Percentiles rank a stretch among this genome's conserved stretches.
These are phyloP conservation scores for Echeveria elegans DNA, from an alignment of 164 flowering plant genomes.

Conservation along the genomic window DNA sequence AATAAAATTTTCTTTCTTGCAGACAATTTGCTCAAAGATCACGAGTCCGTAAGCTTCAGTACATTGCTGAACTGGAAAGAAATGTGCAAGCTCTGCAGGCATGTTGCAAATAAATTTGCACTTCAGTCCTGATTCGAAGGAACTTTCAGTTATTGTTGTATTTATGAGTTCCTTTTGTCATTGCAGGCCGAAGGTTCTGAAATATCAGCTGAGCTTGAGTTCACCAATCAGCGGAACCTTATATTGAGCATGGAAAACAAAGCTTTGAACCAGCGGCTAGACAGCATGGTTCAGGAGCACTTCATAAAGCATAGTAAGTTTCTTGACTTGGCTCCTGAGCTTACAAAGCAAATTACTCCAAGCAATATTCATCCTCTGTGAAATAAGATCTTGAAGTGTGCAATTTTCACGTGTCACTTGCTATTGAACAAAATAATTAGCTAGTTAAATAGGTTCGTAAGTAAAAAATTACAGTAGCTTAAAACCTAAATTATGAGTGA, in stretches of 20 bases:
- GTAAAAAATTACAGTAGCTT: no score
- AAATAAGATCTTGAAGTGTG: no score
- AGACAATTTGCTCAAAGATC: constrained; percentile 97
- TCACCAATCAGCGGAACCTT: constrained; percentile 69
- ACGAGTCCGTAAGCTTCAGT: constrained; percentile 92
- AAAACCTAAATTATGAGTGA: no score
- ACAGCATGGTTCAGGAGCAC: constrained; percentile 64
- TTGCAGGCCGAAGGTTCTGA: constrained; percentile 82
- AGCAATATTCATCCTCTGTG: no score
- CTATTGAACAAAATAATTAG: no score
- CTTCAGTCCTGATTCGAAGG: not conserved
- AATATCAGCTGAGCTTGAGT: constrained; percentile 81
- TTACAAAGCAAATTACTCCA: no score
- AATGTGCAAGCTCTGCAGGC: constrained; percentile 83
- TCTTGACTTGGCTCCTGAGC: constrained; percentile 2
- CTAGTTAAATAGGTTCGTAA: no score
- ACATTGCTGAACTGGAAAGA: constrained; percentile 91
- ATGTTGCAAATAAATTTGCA: constrained; percentile 14
- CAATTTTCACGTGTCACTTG: no score
- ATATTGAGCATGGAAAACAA: constrained; percentile 84
- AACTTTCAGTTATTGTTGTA: not conserved
- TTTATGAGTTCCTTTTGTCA: constrained; percentile 4
- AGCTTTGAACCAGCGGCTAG: constrained; percentile 62
- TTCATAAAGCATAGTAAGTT: constrained; percentile 72
- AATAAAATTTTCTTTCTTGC: constrained; percentile 13